Evolutionary conservation across 2,329 filamentous ascomycete genomes (phyloP).

Genomic region (Didymella segeticola): DNA sequence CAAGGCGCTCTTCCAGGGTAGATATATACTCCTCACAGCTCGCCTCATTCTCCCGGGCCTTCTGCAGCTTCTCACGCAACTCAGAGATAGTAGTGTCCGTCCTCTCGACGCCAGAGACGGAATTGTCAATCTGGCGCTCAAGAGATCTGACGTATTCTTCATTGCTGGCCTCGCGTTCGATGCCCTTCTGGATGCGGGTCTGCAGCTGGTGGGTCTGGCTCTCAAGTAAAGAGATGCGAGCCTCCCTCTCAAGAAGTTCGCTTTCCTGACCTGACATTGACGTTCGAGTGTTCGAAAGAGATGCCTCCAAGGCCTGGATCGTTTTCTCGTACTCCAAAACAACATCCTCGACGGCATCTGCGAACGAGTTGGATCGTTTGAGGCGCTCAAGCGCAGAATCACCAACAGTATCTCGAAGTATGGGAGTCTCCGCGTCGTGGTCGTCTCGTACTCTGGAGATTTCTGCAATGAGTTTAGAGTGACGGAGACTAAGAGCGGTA

Average conservation of each 20-base stretch:
- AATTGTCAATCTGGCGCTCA: constrained; percentile 87
- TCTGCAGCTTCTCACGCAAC: constrained; percentile 87
- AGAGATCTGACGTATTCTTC: constrained; percentile 93
- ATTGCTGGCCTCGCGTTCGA: constrained; percentile 89
- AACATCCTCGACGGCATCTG: constrained; percentile 93
- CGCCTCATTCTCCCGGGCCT: constrained; percentile 87
- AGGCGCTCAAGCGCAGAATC: constrained; percentile 85
- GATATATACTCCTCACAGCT: constrained; percentile 97
- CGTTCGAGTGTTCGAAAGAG: constrained; percentile 84
- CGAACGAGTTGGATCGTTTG: constrained; percentile 94
- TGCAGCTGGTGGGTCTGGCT: constrained; percentile 92
- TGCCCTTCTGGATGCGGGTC: constrained; percentile 85
- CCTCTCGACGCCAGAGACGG: constrained; percentile 90
- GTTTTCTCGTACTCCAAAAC: constrained; percentile 99
- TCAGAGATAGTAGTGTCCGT: constrained; percentile 85
- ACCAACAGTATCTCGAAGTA: constrained; percentile 68
- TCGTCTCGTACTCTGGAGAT: constrained; percentile 84
- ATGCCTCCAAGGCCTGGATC: constrained; percentile 90
- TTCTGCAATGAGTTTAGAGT: constrained; percentile 94
- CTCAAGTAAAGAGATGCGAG: constrained; percentile 89
- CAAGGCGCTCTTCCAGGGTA: constrained; percentile 90
- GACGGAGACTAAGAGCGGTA: constrained; percentile 84
- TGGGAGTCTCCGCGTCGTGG: constrained; percentile 62
- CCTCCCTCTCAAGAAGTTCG: constrained; percentile 87
- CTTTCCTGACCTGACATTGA: constrained; percentile 87